Evolutionary conservation across 352 stramenopile genomes (phyloP).

Genomic region (Pythium utonaiense): DNA sequence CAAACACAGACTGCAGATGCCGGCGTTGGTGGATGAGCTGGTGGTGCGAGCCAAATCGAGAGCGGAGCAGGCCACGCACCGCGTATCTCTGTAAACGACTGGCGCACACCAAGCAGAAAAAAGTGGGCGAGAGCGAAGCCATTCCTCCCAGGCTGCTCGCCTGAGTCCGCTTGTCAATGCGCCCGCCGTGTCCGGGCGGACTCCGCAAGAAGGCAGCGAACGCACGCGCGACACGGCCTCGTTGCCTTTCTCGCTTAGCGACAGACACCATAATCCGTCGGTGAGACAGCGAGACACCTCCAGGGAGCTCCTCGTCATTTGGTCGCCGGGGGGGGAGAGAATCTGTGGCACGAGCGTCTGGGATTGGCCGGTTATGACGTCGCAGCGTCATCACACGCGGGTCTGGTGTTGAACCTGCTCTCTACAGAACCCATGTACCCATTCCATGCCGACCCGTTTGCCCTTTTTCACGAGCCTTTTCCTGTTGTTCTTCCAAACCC

Average conservation of each 20-base stretch:
- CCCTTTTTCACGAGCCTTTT: neutral
- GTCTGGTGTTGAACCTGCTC: slow-evolving; percentile 19
- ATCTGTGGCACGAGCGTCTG: neutral
- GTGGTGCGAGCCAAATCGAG: neutral
- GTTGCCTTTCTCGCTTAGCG: neutral
- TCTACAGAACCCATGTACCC: neutral
- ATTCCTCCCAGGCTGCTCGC: neutral
- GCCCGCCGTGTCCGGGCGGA: neutral
- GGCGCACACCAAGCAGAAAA: slow-evolving; percentile 31
- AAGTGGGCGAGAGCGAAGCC: slow-evolving; percentile 14
- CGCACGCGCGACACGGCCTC: neutral
- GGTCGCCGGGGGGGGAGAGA: neutral
- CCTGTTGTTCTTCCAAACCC: neutral
- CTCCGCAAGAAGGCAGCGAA: neutral
- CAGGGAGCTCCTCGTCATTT: neutral
- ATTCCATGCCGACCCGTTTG: neutral
- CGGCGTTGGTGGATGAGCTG: neutral
- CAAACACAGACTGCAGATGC: neutral
- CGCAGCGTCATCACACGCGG: slow-evolving; percentile 17
- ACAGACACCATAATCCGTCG: too few species aligned
- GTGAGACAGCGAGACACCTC: neutral
- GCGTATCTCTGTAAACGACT: slow-evolving; percentile 25
- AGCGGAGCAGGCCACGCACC: neutral
- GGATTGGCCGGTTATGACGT: slow-evolving; percentile 23
- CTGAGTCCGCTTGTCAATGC: slow-evolving; percentile 7